Evolutionary conservation across 129 eudicot species (phyloP).

Genomic region (Lonicera japonica): DNA sequence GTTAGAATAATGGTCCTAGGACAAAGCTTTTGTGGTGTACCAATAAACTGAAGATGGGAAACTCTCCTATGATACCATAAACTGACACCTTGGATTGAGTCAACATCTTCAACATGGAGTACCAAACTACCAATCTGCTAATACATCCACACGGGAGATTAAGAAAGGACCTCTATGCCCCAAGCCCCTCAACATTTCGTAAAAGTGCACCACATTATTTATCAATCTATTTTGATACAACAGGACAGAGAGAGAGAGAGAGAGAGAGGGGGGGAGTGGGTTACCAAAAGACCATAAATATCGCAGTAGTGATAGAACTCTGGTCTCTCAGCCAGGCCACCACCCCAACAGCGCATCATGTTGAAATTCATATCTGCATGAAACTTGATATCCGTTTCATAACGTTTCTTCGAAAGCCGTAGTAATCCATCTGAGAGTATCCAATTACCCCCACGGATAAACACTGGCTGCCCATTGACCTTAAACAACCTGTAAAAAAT

Average conservation of each 20-base stretch:
- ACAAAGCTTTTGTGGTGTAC: too few species aligned
- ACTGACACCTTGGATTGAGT: too few species aligned
- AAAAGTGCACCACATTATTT: too few species aligned
- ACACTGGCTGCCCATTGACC: constrained; percentile 87
- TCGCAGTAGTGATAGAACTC: constrained; percentile 94
- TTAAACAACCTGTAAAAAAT: constrained; percentile 60
- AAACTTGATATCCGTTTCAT: constrained; percentile 81
- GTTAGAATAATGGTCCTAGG: too few species aligned
- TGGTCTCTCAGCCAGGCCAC: constrained; percentile 95
- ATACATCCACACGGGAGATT: too few species aligned
- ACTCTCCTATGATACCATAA: too few species aligned
- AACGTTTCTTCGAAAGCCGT: constrained; percentile 74
- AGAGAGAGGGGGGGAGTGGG: constrained; percentile 18
- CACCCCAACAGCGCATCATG: constrained; percentile 98
- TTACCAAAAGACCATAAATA: constrained; percentile 78
- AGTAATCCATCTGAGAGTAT: constrained; percentile 92
- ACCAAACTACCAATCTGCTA: too few species aligned
- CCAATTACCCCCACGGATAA: constrained; percentile 99
- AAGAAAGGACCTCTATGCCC: too few species aligned
- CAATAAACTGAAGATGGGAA: too few species aligned
- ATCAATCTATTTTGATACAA: neutral
- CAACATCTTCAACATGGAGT: too few species aligned
- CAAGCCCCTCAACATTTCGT: too few species aligned
- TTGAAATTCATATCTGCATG: constrained; percentile 99
- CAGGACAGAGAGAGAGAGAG: constrained; percentile 1